Conservation (phyloP, 768 basidiomycete species). For the Tulasnella sp. region DNA sequence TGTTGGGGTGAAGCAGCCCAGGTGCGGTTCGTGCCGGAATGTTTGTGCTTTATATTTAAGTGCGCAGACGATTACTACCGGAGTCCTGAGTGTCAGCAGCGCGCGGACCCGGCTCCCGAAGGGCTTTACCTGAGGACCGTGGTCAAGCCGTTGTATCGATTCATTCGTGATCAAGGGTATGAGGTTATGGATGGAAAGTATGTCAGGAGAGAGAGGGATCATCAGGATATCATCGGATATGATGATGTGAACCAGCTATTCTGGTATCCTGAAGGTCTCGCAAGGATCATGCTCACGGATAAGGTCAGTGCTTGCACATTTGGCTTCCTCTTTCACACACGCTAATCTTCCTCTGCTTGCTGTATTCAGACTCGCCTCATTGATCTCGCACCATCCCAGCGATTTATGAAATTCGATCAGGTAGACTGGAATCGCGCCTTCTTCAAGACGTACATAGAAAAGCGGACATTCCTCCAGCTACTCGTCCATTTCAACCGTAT, state of each 20-base stretch:
- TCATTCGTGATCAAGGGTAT: slow-evolving; percentile 95
- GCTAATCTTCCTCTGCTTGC: neutral
- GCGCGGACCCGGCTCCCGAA: slow-evolving; percentile 85
- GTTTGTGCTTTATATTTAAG: slow-evolving; percentile 99
- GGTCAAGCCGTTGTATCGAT: slow-evolving; percentile 88
- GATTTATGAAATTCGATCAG: slow-evolving; percentile 94
- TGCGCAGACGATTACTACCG: slow-evolving; percentile 99
- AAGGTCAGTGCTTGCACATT: slow-evolving; percentile 44
- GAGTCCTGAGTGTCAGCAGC: slow-evolving; percentile 91
- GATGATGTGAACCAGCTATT: slow-evolving; percentile 99
- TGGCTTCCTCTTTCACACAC: neutral
- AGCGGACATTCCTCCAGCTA: slow-evolving; percentile 91
- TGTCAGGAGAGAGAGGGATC: slow-evolving; percentile 85
- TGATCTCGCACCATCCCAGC: slow-evolving; percentile 79
- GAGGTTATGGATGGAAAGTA: slow-evolving; percentile 94
- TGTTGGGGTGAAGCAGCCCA: slow-evolving; percentile 99
- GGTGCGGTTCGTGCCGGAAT: slow-evolving; percentile 92
- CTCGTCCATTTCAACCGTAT: slow-evolving; percentile 99
- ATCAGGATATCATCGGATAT: slow-evolving; percentile 91
- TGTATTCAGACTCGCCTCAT: slow-evolving; percentile 67
- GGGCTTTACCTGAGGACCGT: slow-evolving; percentile 89
- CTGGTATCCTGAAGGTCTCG: slow-evolving; percentile 99
- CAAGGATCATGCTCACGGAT: slow-evolving; percentile 77
- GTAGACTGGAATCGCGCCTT: slow-evolving; percentile 95
- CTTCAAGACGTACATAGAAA: slow-evolving; percentile 99